Conservation (phyloP, 805 yeast genomes). For the Wickerhamiella azymoides region DNA sequence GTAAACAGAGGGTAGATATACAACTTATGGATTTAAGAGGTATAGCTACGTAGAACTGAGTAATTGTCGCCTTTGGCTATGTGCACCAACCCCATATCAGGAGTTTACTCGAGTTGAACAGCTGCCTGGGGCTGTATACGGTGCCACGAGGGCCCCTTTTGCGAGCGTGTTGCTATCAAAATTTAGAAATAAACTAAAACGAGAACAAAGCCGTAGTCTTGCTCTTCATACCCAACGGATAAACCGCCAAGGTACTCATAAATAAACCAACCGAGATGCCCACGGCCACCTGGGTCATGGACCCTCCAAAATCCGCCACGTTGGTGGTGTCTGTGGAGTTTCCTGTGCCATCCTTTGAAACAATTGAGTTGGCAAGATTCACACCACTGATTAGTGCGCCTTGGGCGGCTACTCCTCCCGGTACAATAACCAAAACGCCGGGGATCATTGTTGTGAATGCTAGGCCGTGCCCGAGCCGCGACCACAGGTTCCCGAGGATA, state of each 20-base stretch:
- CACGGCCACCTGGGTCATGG: conserved; percentile 85
- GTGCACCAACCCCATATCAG: too few relatives aligned
- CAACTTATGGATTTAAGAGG: too few relatives aligned
- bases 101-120: too few relatives aligned
- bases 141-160: too few relatives aligned
- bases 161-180: not conserved
- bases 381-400: conserved; percentile 75
- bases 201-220: conserved; percentile 79
- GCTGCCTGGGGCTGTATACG: too few relatives aligned
- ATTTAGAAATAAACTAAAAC: not conserved
- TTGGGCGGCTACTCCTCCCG: conserved; percentile 87
- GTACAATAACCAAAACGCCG: conserved; percentile 87
- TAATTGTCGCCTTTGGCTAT: too few relatives aligned
- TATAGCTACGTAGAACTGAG: too few relatives aligned
- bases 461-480: conserved; percentile 76
- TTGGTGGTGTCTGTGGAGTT: conserved; percentile 14
- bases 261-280: conserved; percentile 92
- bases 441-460: conserved; percentile 95
- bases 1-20: too few relatives aligned
- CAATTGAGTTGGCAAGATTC: conserved; percentile 54
- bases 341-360: conserved; percentile 23
- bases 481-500: conserved; percentile 71
- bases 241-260: conserved; percentile 77
- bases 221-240: conserved; percentile 68
- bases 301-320: conserved; percentile 27